Evolutionary conservation across 2,329 filamentous ascomycete genomes (phyloP).

Genomic region (Aspergillus pseudoterreus): DNA sequence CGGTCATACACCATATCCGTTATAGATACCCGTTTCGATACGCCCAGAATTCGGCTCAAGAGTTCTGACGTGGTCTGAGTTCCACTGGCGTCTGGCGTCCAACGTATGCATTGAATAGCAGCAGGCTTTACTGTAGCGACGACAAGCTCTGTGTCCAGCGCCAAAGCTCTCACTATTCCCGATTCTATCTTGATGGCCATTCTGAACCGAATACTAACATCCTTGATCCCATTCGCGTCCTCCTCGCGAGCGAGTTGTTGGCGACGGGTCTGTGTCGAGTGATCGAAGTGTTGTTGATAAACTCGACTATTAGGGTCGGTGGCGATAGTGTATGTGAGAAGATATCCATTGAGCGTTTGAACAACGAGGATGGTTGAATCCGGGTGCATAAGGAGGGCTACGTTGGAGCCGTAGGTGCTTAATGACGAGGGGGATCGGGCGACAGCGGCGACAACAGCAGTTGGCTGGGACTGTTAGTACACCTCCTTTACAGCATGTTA

Average conservation of each 20-base stretch:
- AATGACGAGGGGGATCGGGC: slow-evolving; percentile 78
- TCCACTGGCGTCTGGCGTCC: slow-evolving; percentile 78
- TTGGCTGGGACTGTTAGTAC: slow-evolving; percentile 59
- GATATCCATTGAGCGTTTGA: slow-evolving; percentile 77
- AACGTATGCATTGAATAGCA: slow-evolving; percentile 94
- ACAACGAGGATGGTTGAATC: slow-evolving; percentile 91
- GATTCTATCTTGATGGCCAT: slow-evolving; percentile 99
- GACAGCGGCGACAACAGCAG: slow-evolving; percentile 80
- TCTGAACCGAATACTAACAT: slow-evolving; percentile 86
- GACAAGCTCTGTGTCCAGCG: slow-evolving; percentile 86
- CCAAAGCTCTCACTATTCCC: slow-evolving; percentile 81
- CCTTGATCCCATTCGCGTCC: slow-evolving; percentile 75
- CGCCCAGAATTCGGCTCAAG: slow-evolving; percentile 79
- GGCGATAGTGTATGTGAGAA: slow-evolving; percentile 91
- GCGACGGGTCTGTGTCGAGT: slow-evolving; percentile 42
- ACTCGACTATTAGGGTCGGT: slow-evolving; percentile 78
- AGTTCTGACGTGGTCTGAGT: slow-evolving; percentile 89
- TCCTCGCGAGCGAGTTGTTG: slow-evolving; percentile 56
- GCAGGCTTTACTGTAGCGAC: slow-evolving; percentile 89
- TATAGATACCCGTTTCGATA: slow-evolving; percentile 72
- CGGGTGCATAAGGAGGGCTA: slow-evolving; percentile 78
- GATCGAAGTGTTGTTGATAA: slow-evolving; percentile 74
- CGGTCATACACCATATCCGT: slow-evolving; percentile 88
- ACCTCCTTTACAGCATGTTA: slow-evolving; percentile 11
- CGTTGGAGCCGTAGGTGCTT: slow-evolving; percentile 77